These are phyloP conservation scores for Ceratocystis alfenasii DNA, from an alignment of 2,329 filamentous ascomycete genomes.

Conservation along the genomic window DNA sequence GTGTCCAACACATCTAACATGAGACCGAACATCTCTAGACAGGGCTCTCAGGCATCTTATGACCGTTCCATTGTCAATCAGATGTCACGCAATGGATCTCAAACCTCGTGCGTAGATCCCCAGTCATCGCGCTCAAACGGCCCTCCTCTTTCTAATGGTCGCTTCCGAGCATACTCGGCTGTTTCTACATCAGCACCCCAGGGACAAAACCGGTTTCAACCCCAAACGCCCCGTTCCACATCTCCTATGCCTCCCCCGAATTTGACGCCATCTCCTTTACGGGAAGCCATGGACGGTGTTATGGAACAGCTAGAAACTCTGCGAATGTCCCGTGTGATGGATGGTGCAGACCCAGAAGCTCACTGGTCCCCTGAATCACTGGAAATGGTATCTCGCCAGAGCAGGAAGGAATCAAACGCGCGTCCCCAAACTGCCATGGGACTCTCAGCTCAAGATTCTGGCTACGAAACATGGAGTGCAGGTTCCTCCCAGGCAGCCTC, in stretches of 20 bases:
- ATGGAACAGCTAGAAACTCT: constrained; percentile 91
- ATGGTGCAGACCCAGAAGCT: constrained; percentile 38
- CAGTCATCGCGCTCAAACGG: constrained; percentile 11
- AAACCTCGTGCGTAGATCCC: constrained; percentile 28
- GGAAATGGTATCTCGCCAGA: constrained; percentile 37
- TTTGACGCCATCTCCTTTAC: constrained; percentile 77
- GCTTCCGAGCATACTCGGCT: constrained; percentile 20
- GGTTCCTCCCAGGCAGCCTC: constrained; percentile 36
- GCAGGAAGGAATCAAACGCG: constrained; percentile 26
- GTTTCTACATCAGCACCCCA: constrained; percentile 11
- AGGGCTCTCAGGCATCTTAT: constrained; percentile 34
- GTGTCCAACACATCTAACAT: constrained; percentile 23
- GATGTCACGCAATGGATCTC: constrained; percentile 30
- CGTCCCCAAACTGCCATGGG: constrained; percentile 66
- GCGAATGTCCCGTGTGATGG: constrained; percentile 44
- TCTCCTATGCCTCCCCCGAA: constrained; percentile 60
- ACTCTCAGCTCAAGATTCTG: constrained; percentile 47
- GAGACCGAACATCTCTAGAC: constrained; percentile 28
- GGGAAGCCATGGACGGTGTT: constrained; percentile 95
- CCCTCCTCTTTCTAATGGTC: constrained; percentile 16
- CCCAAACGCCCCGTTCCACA: constrained; percentile 44
- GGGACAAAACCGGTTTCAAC: constrained; percentile 16
- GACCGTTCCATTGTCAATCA: constrained; percentile 24
- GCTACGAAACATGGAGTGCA: constrained; percentile 45
- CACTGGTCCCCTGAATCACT: constrained; percentile 91